These are phyloP conservation scores for Trypanosoma avium DNA, from an alignment of 208 protist species.

Conservation along the genomic window DNA sequence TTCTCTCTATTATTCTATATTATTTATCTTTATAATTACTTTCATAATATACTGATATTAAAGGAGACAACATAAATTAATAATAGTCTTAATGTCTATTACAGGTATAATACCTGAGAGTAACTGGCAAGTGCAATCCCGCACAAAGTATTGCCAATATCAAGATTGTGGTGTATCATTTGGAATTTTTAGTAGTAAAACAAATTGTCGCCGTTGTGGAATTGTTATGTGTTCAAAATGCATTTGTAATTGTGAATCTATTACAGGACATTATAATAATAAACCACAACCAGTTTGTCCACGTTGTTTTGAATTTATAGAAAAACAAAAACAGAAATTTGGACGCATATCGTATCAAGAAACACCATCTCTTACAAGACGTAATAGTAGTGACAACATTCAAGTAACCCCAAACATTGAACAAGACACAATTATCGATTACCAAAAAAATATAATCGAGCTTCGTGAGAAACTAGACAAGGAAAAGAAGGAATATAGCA, in stretches of 20 bases:
- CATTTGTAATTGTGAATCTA: constrained; percentile 12
- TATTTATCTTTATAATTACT: no score
- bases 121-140: constrained; percentile 41
- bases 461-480: constrained; percentile 16
- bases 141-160: constrained; percentile 59
- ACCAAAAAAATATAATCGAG: background rate
- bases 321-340: constrained; percentile 32
- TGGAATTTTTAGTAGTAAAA: constrained; percentile 49
- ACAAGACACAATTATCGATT: background rate
- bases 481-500: no score
- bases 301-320: constrained; percentile 43
- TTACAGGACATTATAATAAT: constrained; percentile 51
- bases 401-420: background rate
- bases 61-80: no score
- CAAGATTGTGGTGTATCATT: constrained; percentile 65
- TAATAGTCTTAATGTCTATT: constrained; percentile 27
- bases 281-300: constrained; percentile 46
- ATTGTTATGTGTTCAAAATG: constrained; percentile 69
- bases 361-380: background rate
- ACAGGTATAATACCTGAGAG: constrained; percentile 50
- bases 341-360: background rate
- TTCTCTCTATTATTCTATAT: background rate
- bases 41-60: no score
- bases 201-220: constrained; percentile 69
- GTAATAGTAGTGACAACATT: background rate